These are phyloP conservation scores for Aspergillus nomiae DNA, from an alignment of 2,329 filamentous ascomycete genomes.

Conservation along the genomic window DNA sequence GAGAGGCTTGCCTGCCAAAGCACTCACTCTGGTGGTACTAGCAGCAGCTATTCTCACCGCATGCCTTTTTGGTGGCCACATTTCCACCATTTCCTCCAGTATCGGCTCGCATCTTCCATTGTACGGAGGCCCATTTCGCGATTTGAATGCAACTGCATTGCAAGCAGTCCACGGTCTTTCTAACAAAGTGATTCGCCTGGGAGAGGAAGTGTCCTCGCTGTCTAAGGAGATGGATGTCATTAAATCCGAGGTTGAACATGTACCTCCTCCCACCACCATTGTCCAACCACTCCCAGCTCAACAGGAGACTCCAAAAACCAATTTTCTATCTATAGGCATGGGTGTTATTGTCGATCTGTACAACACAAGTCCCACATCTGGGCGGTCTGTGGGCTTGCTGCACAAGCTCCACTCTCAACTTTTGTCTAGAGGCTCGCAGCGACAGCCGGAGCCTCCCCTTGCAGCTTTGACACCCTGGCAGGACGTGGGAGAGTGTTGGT, in stretches of 20 bases:
- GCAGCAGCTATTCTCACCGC: conserved; percentile 15
- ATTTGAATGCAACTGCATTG: conserved; percentile 28
- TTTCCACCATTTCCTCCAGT: conserved; percentile 16
- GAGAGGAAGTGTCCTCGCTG: conserved; percentile 33
- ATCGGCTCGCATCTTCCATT: conserved; percentile 19
- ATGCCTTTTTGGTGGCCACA: conserved; percentile 15
- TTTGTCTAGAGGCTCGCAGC: conserved; percentile 10
- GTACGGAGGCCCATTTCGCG: conserved; percentile 10
- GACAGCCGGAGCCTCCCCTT: conserved; percentile 43
- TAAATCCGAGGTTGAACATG: conserved; percentile 24
- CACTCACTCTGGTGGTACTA: conserved; percentile 14
- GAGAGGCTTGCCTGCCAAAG: neutral
- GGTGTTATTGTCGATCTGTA: conserved; percentile 66
- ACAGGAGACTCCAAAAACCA: conserved; percentile 54
- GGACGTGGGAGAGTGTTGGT: conserved; percentile 87
- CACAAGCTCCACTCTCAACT: conserved; percentile 20
- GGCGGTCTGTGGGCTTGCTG: conserved; percentile 25
- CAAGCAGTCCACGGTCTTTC: conserved; percentile 28
- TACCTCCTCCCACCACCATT: conserved; percentile 24
- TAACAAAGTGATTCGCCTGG: conserved; percentile 30
- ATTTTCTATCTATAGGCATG: conserved; percentile 69
- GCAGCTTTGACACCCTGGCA: conserved; percentile 70
- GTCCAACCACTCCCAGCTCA: conserved; percentile 17
- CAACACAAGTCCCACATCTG: conserved; percentile 61
- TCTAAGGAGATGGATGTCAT: conserved; percentile 31